Evolutionary conservation across 2,329 filamentous ascomycete species (phyloP).

Genomic region (Thelonectria blattea): DNA sequence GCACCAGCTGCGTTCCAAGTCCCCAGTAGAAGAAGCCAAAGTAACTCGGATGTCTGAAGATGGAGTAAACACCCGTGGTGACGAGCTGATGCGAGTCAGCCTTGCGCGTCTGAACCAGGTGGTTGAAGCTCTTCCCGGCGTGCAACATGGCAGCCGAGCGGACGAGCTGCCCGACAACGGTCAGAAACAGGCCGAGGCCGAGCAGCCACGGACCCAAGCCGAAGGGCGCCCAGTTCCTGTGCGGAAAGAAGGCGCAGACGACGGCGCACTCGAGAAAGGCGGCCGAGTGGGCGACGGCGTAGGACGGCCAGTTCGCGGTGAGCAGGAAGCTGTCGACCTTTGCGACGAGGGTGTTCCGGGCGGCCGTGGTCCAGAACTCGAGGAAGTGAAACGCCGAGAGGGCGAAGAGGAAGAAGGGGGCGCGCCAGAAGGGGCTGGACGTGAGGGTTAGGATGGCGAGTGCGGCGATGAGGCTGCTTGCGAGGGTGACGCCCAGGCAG

Average conservation of each 20-base stretch:
- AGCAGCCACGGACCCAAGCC: conserved; percentile 50
- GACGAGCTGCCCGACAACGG: conserved; percentile 74
- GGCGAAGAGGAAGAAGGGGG: conserved; percentile 69
- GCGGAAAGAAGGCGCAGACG: conserved; percentile 62
- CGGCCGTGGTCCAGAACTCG: conserved; percentile 90
- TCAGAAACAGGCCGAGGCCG: conserved; percentile 66
- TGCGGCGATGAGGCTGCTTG: conserved; percentile 44
- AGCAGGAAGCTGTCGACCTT: conserved; percentile 80
- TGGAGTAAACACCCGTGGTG: conserved; percentile 77
- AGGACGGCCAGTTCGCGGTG: conserved; percentile 81
- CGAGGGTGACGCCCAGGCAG: conserved; percentile 55
- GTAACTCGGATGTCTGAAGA: conserved; percentile 86
- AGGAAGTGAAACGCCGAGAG: conserved; percentile 91
- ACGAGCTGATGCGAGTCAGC: conserved; percentile 78
- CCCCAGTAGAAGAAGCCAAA: conserved; percentile 99
- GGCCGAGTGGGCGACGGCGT: conserved; percentile 80
- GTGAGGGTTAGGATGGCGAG: conserved; percentile 44
- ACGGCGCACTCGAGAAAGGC: conserved; percentile 77
- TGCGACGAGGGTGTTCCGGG: conserved; percentile 78
- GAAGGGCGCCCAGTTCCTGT: conserved; percentile 53
- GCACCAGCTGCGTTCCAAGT: conserved; percentile 87
- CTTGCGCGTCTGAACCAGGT: conserved; percentile 76
- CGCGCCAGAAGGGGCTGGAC: conserved; percentile 61
- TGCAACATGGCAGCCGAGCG: conserved; percentile 87
- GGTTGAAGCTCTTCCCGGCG: conserved; percentile 91